Evolutionary conservation across 257 asterid genomes (phyloP), one percentile per base, ranked within the genome.

Genomic region (Lithospermum erythrorhizon): DNA sequence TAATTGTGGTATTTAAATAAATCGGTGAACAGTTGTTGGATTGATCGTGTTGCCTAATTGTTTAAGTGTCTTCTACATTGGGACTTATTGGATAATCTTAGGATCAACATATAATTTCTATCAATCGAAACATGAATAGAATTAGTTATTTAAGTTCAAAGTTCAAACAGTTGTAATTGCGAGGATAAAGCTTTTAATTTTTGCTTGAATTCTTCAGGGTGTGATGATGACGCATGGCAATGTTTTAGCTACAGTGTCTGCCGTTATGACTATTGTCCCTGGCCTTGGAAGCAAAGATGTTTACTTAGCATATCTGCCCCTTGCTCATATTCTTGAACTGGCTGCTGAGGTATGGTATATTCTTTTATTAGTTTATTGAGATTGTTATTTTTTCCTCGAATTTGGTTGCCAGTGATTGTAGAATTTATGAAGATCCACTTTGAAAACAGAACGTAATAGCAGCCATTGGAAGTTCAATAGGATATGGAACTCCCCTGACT

Each of bases 181-280:
- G 57, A 27, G 6, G 10, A 21, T 52, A 21, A 21, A 17, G 56
- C 56, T 2, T 52, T 10, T 3, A 51, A n/a, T 51, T 51, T 30
- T 37, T 21, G 19, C 53, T 45, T 32, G 21, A 21, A 37, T 4
- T 59, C 56, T 75, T 61, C 77, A 91, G 97, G 98, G 98, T 70
- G 98, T 93, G 70, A 86, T 93, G 95, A 93, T 93, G 98, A 93
- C 98, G 32, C 98, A 89, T 78, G 78, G 85, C 61, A 93, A 86
- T 58, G 78, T 93, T 71, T 78, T 93, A 72, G 94, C 97, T 61
- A 89, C 97, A 62, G 89, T 76, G 58, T 83, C 98, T 63, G 98
- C 95, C 68, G 98, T 93, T 62, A 70, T 93, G 94, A 78, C 89
- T 54, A 80, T 79, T 73, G 94, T 93, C 66, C 98, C 98, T 41